phyloP scores from a whole-genome alignment of 768 basidiomycete species.

The Peribolospora baueri region DNA sequence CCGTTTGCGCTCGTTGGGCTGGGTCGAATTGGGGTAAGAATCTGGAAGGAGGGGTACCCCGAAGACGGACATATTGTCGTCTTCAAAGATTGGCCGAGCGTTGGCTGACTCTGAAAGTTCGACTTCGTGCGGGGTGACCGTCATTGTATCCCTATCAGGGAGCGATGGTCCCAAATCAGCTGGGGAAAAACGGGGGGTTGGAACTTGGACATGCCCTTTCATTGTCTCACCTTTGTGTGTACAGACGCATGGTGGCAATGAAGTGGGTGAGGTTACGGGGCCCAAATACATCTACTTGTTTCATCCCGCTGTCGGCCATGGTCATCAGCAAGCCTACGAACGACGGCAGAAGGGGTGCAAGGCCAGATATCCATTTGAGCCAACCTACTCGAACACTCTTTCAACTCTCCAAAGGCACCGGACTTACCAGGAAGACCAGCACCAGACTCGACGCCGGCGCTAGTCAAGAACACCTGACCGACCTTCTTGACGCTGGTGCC shows the following conservation, averaged over 20 bases:
- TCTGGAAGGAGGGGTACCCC: too few relatives aligned
- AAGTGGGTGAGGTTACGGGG: conserved; percentile 48
- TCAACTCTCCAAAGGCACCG: neutral
- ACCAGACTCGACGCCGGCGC: conserved; percentile 32
- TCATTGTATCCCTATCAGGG: too few relatives aligned
- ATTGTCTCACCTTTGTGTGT: conserved; percentile 35
- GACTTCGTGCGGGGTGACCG: too few relatives aligned
- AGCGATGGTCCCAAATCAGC: too few relatives aligned
- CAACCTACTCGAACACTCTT: neutral
- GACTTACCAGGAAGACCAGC: conserved; percentile 49
- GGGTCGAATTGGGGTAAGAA: too few relatives aligned
- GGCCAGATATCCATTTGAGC: neutral
- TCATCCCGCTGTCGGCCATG: conserved; percentile 43
- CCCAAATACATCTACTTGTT: conserved; percentile 37
- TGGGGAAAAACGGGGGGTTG: too few relatives aligned
- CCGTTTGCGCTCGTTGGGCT: too few relatives aligned
- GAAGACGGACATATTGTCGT: too few relatives aligned
- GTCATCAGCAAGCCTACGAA: conserved; percentile 48
- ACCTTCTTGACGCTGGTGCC: conserved; percentile 40
- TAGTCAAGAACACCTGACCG: conserved; percentile 46
- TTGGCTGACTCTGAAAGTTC: too few relatives aligned
- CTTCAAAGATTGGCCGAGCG: too few relatives aligned
- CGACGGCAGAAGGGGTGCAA: neutral
- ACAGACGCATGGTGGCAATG: conserved; percentile 44
- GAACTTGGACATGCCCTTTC: neutral